Evolutionary conservation across 2,329 filamentous ascomycete species (phyloP), one percentile per base, ranked within the genome.

Genomic region (Fusarium oxysporum): DNA sequence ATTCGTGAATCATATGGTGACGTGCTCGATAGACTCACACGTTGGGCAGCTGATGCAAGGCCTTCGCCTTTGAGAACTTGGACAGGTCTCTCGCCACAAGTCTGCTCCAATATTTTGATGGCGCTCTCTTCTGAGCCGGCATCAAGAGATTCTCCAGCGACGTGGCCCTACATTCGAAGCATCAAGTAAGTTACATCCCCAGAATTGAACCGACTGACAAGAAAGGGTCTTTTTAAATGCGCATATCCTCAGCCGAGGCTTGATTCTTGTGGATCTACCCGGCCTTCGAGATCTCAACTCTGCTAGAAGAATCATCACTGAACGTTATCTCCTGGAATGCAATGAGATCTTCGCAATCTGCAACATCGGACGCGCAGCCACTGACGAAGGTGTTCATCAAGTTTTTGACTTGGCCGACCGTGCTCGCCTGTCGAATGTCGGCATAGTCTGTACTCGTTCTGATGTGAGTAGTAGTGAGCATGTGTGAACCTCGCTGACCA

Each of bases 331-430:
- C 1, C 71, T 83, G 4, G 43, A 82, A 35, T 87, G 85, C 59
- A 72, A 88, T 58, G 85, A 86, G 62, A 85, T 87, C 7, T 84
- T 87, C 56, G 84, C 80, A 2, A 79, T 87, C 3, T 83, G 82
- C 55, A 76, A 77, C 30, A 85, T 85, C 21, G 81, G 80, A 0
- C 80, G 86, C 14, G 85, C 84, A 0, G 78, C 73, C 2, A 85
- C 82, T 1, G 82, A 87, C 61, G 76, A 77, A 23, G 82, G 84
- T 0, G 82, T 87, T 2, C 70, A 69, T 30, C 75, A 77, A 14
- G 82, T 86, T 1, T 82, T 86, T 55, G 78, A 84, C 2, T 75
- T 86, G 6, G 85, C 84, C 0, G 75, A 74, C 21, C 70, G 78
- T 8, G 84, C 82, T 1, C 68, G 69, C 0, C 69, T 86, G 2